Evolutionary conservation across 148 eudicot species (phyloP), one percentile per base, ranked within the genome.

Genomic region (Bassia scoparia): DNA sequence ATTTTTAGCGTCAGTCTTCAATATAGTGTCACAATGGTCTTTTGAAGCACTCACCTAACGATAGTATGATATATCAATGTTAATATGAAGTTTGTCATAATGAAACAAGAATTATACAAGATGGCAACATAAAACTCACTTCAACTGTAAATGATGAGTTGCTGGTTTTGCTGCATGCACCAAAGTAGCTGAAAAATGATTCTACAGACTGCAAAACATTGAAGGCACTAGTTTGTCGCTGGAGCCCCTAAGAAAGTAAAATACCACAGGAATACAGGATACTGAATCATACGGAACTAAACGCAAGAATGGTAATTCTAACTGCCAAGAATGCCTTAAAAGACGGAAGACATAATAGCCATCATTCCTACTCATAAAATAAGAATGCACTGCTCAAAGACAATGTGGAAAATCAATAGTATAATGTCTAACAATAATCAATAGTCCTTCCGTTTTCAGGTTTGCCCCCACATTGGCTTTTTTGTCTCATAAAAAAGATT

Each of bases 121-220:
- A 74, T 5, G 50, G 15, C 4, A n/a, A 23, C 23, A 14, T n/a
- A 30, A 74, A 73, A 67, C 93, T 76, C 86, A 88, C 97, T 81
- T 94, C 96, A 70, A 89, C 71, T 23, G 87, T 83, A 79, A 91
- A 94, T 27, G 81, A 73, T 66, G 89, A 76, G 27, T 80, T 70
- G 75, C 91, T 85, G 73, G 74, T 72, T 86, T 83, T 91, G 78
- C 89, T 82, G 24, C 84, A 83, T 77, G 84, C 90, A 44, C 93
- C 93, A 38, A 82, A 80, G 76, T 26, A 61, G 67, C 77, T 48
- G 78, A 95, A 86, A 71, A 86, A 87, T 30, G 84, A 82, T 74
- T 88, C 91, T 44, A 80, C 85, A 55, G 93, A 84, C 73, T 88
- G 90, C 86, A 95, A 79, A 58, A 95, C 88, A 78, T 74, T 71